phyloP scores from a whole-genome alignment of 2,329 filamentous ascomycete genomes.

The Diplocarpon rosae region DNA sequence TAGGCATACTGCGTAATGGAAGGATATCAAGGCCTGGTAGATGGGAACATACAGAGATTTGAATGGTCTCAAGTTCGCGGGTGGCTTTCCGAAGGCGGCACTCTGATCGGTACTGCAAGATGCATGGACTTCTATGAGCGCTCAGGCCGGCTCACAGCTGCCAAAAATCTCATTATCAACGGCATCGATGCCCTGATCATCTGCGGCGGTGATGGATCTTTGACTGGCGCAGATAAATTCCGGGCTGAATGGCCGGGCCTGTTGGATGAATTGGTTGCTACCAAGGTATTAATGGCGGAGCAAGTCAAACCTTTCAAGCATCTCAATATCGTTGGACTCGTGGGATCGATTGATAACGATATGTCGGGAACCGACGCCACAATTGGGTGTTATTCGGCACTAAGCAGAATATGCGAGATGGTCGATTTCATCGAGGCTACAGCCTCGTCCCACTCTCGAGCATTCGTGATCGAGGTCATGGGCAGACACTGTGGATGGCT shows the following conservation, averaged over 20 bases:
- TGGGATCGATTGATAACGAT: conserved; percentile 97
- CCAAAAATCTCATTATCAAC: conserved; percentile 86
- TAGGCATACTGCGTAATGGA: conserved; percentile 70
- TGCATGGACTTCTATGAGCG: conserved; percentile 90
- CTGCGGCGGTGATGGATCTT: conserved; percentile 90
- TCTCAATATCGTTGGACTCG: conserved; percentile 91
- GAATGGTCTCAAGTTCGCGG: conserved; percentile 90
- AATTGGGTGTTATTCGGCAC: conserved; percentile 90
- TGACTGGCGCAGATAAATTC: conserved; percentile 93
- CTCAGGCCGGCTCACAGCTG: conserved; percentile 68
- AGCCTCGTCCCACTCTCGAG: conserved; percentile 84
- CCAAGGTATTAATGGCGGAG: conserved; percentile 55
- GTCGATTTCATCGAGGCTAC: conserved; percentile 97
- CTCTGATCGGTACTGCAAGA: conserved; percentile 87
- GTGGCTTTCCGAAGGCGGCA: conserved; percentile 88
- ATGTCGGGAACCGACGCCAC: conserved; percentile 95
- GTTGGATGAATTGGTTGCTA: conserved; percentile 71
- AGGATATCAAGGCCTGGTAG: conserved; percentile 90
- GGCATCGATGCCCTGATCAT: conserved; percentile 96
- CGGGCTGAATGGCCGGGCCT: conserved; percentile 84
- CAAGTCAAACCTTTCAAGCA: conserved; percentile 70
- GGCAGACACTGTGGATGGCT: conserved; percentile 96
- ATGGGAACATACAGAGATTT: conserved; percentile 83
- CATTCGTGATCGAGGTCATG: conserved; percentile 98
- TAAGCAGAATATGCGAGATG: conserved; percentile 86